Evolutionary conservation across 2,329 filamentous ascomycete species (phyloP).

Genomic region (Zasmidium citrigriseum): DNA sequence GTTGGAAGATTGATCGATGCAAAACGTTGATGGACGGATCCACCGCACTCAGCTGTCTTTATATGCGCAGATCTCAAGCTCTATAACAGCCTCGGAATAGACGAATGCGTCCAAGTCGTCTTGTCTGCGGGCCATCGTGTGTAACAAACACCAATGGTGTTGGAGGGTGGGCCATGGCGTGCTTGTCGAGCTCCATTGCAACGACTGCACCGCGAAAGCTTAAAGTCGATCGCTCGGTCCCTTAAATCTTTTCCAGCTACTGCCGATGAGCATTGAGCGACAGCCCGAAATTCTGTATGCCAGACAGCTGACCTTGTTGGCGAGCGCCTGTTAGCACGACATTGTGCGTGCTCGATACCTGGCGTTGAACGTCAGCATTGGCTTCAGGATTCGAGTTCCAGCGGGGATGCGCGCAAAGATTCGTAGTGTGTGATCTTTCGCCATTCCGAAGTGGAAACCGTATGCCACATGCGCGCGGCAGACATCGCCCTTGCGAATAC

Average conservation of each 20-base stretch:
- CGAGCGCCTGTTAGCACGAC: background rate
- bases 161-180: conserved; percentile 5
- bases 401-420: no score
- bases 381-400: no score
- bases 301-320: background rate
- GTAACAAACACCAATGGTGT: conserved; percentile 1
- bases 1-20: background rate
- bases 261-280: conserved; percentile 4
- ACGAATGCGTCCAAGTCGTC: background rate
- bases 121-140: background rate
- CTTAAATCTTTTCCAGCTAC: background rate
- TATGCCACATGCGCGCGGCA: no score
- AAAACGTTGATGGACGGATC: background rate
- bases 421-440: no score
- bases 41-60: background rate
- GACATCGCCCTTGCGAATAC: background rate
- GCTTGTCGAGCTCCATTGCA: conserved; percentile 4
- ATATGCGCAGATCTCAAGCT: background rate
- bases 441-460: no score
- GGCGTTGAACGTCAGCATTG: no score
- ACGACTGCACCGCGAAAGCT: background rate
- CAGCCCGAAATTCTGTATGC: background rate
- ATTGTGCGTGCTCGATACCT: no score
- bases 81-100: background rate
- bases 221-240: background rate